Evolutionary conservation across 192 early-diverging fungal species (phyloP).

Genomic region (Rhizophagus sp.): DNA sequence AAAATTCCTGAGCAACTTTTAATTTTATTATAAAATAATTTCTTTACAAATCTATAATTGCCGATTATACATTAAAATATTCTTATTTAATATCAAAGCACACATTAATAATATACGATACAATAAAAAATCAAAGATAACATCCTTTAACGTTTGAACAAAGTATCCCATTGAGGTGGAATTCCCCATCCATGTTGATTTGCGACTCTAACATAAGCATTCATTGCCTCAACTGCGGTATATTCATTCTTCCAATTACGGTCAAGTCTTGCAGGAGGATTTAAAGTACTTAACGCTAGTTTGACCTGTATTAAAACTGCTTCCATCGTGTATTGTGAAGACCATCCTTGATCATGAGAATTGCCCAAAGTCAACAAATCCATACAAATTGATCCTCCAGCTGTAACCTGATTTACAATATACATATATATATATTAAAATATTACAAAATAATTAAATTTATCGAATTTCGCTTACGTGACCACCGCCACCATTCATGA

Average conservation of each 20-base stretch:
- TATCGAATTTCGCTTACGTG: conserved; percentile 30
- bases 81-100: background rate
- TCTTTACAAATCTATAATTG: too few species aligned
- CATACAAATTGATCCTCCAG: conserved; percentile 45
- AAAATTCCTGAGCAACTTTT: too few species aligned
- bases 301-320: conserved; percentile 36
- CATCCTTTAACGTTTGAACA: conserved; percentile 10
- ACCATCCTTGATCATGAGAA: conserved; percentile 38
- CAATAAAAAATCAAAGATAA: background rate
- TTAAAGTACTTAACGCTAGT: conserved; percentile 36
- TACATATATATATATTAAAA: background rate
- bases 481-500: conserved; percentile 46
- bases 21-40: too few species aligned
- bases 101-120: background rate
- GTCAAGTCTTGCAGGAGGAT: conserved; percentile 46
- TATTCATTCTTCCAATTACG: conserved; percentile 37
- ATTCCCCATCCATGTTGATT: conserved; percentile 43
- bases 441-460: background rate
- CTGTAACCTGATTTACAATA: conserved; percentile 33
- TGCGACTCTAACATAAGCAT: conserved; percentile 42
- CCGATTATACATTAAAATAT: background rate
- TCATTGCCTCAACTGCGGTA: conserved; percentile 38
- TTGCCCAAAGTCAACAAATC: conserved; percentile 38
- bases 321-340: conserved; percentile 33
- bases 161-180: conserved; percentile 29